Base-by-base conservation (phyloP, 306 rosid genomes). In the Trichosanthes cucumerina region DNA sequence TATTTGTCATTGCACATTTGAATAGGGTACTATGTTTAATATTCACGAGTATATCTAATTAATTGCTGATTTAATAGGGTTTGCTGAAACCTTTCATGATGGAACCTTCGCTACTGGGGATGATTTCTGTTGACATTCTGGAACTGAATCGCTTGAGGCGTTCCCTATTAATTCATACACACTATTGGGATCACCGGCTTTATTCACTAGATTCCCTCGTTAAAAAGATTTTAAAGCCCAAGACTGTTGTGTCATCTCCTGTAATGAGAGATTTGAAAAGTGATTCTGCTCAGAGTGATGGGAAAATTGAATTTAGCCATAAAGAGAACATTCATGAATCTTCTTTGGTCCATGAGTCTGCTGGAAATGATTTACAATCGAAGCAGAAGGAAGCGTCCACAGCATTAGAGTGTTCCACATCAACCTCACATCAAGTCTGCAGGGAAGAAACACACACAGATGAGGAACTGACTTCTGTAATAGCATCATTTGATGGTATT, bases 171-270 rank as follows among this genome's bases (percentile, higher is more conserved):
- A 89, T 96, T 83, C 85, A 86, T 77, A 90, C 96, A 39, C 89
- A 86, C 84, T 87, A 90, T 74, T 96, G 99, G 99, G 99, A 96
- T 90, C 96, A 83, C 76, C 90, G 84, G 69, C 88, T 93, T 62
- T 79, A 71, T 84, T 89, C 90, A 21, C 78, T 96, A 82, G 89
- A 93, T 79, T 83, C 92, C 46, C 89, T 86, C 75, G 86, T 93
- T 47, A 86, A 83, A 81, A 85, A 74, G 79, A 71, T 82, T 79
- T 86, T 78, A 24, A 79, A 74, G 78, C 75, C 86, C 84, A 81
- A 81, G 86, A 76, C 83, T 81, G 84, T 52, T 78, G 87, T 76
- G 60, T 86, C 82, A 19, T 73, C 73, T 78, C 58, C 83, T 58
- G 81, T 80, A 77, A 78, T 80, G 76, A 83, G 85, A 76, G 87